Percentiles rank a stretch among this genome's conserved stretches.
phyloP scores from a whole-genome alignment of 2,329 filamentous ascomycete genomes.

The Trichoderma sp. region DNA sequence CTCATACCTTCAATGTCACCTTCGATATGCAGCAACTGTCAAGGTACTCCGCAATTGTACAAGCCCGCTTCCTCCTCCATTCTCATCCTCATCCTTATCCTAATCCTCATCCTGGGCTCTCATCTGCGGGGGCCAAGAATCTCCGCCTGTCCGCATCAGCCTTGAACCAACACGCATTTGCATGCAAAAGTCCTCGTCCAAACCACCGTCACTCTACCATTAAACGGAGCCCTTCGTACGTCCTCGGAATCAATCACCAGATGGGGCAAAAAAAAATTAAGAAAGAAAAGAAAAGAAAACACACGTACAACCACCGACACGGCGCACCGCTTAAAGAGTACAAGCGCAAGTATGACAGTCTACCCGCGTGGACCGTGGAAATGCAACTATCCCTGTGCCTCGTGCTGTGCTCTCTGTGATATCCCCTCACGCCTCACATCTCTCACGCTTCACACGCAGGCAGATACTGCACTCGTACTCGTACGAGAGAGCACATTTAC shows the following conservation, averaged over 20 bases:
- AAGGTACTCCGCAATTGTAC: background rate
- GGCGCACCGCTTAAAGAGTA: background rate
- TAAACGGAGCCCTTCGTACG: background rate
- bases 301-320: background rate
- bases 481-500: background rate
- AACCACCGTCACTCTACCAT: background rate
- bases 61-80: background rate
- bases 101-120: background rate
- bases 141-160: background rate
- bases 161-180: constrained; percentile 2
- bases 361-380: background rate
- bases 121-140: background rate
- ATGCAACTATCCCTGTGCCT: background rate
- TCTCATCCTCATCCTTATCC: background rate
- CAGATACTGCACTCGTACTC: background rate
- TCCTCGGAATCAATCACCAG: background rate
- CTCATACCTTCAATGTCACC: too few species aligned
- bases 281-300: too few species aligned
- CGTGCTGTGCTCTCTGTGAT: background rate
- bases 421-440: background rate
- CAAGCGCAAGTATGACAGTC: background rate
- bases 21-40: background rate
- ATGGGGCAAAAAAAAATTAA: too few species aligned
- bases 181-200: background rate
- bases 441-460: background rate